Evolutionary conservation across 306 rosid species (phyloP).

Genomic region (Acacia melanoxylon): DNA sequence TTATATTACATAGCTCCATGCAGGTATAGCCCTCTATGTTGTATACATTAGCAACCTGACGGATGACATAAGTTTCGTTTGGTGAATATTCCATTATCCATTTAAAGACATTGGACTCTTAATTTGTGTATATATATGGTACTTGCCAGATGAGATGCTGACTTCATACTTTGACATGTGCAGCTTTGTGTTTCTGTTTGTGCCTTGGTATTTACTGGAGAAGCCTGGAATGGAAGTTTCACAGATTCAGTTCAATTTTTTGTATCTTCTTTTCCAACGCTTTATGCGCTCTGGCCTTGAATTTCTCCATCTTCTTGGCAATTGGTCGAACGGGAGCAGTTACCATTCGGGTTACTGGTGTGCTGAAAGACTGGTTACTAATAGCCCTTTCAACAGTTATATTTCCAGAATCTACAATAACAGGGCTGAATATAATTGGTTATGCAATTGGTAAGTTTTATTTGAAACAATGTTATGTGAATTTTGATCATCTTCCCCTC

Average conservation of each 20-base stretch:
- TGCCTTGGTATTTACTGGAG: constrained; percentile 92
- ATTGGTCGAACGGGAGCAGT: constrained; percentile 98
- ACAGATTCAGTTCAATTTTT: constrained; percentile 85
- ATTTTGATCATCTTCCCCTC: background rate
- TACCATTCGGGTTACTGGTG: constrained; percentile 93
- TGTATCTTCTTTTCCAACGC: constrained; percentile 97
- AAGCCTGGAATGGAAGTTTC: constrained; percentile 81
- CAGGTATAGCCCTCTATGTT: constrained; percentile 60
- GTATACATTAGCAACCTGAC: background rate
- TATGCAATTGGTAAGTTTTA: constrained; percentile 77
- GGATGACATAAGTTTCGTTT: background rate
- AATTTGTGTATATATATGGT: constrained; percentile 7
- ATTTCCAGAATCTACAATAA: constrained; percentile 91
- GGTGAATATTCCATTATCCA: background rate
- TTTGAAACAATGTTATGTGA: background rate
- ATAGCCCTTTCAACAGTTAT: constrained; percentile 94
- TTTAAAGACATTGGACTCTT: background rate
- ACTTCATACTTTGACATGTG: constrained; percentile 33
- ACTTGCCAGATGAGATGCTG: constrained; percentile 12
- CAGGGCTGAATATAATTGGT: constrained; percentile 86
- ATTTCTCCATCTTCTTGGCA: constrained; percentile 90
- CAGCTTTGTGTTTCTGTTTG: constrained; percentile 89
- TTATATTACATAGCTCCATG: constrained; percentile 97
- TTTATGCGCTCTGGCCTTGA: constrained; percentile 87
- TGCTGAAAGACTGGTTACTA: constrained; percentile 92